Percentiles rank a stretch among this genome's conserved stretches.
These are phyloP conservation scores for Umbelopsis sp. DNA, from an alignment of 192 early-diverging fungal species.

Conservation along the genomic window DNA sequence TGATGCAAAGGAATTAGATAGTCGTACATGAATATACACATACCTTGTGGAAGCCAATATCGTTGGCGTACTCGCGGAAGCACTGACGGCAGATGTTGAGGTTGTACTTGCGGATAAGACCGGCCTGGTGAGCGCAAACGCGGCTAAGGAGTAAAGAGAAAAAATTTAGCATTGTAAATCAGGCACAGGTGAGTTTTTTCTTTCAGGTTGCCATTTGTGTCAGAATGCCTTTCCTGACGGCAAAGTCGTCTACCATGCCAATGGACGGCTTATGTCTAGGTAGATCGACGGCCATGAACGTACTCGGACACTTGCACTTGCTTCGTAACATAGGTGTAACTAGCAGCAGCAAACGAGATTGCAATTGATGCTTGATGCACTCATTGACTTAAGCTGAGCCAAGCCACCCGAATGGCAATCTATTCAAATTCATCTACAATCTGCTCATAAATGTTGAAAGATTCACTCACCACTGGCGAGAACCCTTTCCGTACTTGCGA, in stretches of 20 bases:
- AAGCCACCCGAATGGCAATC: slow-evolving; percentile 9
- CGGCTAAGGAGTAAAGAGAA: slow-evolving; percentile 59
- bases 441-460: slow-evolving; percentile 3
- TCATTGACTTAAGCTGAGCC: background rate
- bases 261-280: background rate
- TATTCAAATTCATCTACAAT: background rate
- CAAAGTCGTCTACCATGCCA: background rate
- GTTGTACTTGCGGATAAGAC: slow-evolving; percentile 99
- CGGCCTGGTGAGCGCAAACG: slow-evolving; percentile 98
- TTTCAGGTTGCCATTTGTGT: background rate
- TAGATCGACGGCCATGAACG: background rate
- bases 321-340: background rate
- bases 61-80: slow-evolving; percentile 98
- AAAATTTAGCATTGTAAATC: background rate
- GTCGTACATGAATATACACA: background rate
- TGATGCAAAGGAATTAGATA: background rate
- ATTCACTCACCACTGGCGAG: slow-evolving; percentile 86
- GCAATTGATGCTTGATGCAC: background rate
- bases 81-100: slow-evolving; percentile 99
- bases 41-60: slow-evolving; percentile 99
- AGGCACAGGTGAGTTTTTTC: background rate
- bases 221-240: background rate
- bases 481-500: slow-evolving; percentile 97
- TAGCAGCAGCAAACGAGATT: background rate
- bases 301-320: background rate